Base-by-base conservation (phyloP, 306 rosid species). In the Vachellia pachyceras region DNA sequence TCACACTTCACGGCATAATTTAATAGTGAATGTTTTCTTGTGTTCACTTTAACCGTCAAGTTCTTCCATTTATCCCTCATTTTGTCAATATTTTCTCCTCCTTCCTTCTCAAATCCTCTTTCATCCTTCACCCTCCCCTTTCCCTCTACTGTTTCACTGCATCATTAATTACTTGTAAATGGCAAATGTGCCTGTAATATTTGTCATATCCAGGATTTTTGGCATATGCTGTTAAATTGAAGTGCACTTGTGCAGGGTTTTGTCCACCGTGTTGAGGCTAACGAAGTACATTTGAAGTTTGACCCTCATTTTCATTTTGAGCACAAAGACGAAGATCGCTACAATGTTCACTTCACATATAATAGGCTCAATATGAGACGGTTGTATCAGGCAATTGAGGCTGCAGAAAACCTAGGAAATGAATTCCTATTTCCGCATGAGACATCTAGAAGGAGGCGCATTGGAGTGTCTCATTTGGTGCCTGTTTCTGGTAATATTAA, bases 191-290 rank as follows among this genome's bases (percentile, higher is more conserved):
- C 64, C 69, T 6, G 10, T 22, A 42, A 78, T 58, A 76, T 76
- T 22, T 40, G 49, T 37, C 60, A 67, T 72, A 52, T 64, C 13
- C 29, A 55, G 63, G 63, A 55, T 17, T 54, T 54, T n/a, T 37
- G 37, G 39, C 77, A 45, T 33, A 13, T 25, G 66, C 35, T n/a
- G n/a, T 47, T 36, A 23, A 23, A 11, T 58, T 80, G 15, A 22
- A 85, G 60, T 57, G 23, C 66, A 69, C 22, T 72, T 77, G 33
- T 69, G 39, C 83, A 91, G 95, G 95, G 95, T 70, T 88, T 8
- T 80, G 82, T 91, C 60, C 85, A 86, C 77, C 88, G 84, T 52
- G 89, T 91, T 23, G 93, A 91, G 78, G 89, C 95, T 77, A 91
- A 91, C 67, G 87, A 88, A 65, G 86, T 89, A 11, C 54, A 49